Conservation (phyloP, 495 filamentous ascomycete species). For the Penicillium longicatenatum region DNA sequence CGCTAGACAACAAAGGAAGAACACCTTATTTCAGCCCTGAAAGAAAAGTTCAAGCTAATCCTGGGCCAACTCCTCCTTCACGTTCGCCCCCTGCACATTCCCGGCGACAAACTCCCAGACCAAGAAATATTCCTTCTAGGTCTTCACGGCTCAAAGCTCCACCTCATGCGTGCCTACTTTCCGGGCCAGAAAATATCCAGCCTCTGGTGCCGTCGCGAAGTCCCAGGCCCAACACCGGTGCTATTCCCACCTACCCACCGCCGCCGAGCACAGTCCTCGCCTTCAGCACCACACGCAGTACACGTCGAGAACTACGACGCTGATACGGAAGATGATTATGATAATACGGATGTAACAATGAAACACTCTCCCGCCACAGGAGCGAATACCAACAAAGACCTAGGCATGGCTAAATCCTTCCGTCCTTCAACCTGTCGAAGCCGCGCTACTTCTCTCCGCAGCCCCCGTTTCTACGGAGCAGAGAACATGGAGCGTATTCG, state of each 20-base stretch:
- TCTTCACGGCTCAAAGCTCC: constrained; percentile 34
- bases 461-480: constrained; percentile 21
- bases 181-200: constrained; percentile 31
- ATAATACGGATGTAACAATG: neutral
- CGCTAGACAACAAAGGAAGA: constrained; percentile 21
- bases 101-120: constrained; percentile 32
- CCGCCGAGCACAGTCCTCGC: neutral
- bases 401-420: neutral
- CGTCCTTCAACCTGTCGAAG: neutral
- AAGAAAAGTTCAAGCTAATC: constrained; percentile 33
- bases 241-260: neutral
- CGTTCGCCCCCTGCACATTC: constrained; percentile 21
- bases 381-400: neutral
- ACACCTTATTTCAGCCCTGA: constrained; percentile 16
- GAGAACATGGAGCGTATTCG: constrained; percentile 26
- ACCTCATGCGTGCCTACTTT: constrained; percentile 34
- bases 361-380: no score
- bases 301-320: neutral
- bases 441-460: neutral
- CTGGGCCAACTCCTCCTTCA: constrained; percentile 29
- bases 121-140: constrained; percentile 37
- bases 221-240: neutral
- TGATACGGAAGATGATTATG: neutral
- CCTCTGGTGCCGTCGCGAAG: constrained; percentile 27
- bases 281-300: neutral